phyloP scores from a whole-genome alignment of 805 yeast species.

The Cyberlindnera meyerae region DNA sequence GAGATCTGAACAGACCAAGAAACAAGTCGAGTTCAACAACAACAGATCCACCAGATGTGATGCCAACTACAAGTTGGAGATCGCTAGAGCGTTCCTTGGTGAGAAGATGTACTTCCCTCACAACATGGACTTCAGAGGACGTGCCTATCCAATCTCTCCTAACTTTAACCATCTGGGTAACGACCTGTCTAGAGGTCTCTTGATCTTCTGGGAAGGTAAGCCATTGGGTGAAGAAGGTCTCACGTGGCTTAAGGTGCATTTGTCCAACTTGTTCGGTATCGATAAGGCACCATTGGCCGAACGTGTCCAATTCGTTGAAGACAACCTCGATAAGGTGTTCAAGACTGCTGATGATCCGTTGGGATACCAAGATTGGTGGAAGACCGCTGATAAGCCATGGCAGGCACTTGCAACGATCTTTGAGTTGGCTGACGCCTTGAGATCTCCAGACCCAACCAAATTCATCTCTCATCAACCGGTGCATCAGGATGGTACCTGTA shows the following conservation, averaged over 20 bases:
- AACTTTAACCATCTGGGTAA: slow-evolving; percentile 78
- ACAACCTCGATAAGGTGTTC: slow-evolving; percentile 47
- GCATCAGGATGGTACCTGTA: slow-evolving; percentile 85
- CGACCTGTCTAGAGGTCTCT: slow-evolving; percentile 68
- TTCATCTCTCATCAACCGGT: slow-evolving; percentile 70
- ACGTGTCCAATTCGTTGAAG: slow-evolving; percentile 55
- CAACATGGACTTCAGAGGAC: slow-evolving; percentile 75
- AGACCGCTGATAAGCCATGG: slow-evolving; percentile 76
- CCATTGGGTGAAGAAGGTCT: slow-evolving; percentile 60
- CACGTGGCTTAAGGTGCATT: slow-evolving; percentile 70
- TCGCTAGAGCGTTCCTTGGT: slow-evolving; percentile 88
- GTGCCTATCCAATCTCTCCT: slow-evolving; percentile 79
- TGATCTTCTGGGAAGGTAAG: slow-evolving; percentile 74
- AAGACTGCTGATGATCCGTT: slow-evolving; percentile 63
- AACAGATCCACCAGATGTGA: slow-evolving; percentile 89
- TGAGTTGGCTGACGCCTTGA: slow-evolving; percentile 58
- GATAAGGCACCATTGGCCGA: slow-evolving; percentile 68
- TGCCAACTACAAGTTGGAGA: slow-evolving; percentile 86
- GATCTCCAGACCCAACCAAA: slow-evolving; percentile 58
- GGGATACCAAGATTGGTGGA: slow-evolving; percentile 60
- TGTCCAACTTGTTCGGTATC: slow-evolving; percentile 68
- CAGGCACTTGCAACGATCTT: slow-evolving; percentile 68
- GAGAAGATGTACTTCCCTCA: slow-evolving; percentile 78
- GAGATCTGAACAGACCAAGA: slow-evolving; percentile 52
- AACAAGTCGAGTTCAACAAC: slow-evolving; percentile 57